phyloP scores from a whole-genome alignment of 1,284 basidiomycete species.

The Pseudozyma thailandica region DNA sequence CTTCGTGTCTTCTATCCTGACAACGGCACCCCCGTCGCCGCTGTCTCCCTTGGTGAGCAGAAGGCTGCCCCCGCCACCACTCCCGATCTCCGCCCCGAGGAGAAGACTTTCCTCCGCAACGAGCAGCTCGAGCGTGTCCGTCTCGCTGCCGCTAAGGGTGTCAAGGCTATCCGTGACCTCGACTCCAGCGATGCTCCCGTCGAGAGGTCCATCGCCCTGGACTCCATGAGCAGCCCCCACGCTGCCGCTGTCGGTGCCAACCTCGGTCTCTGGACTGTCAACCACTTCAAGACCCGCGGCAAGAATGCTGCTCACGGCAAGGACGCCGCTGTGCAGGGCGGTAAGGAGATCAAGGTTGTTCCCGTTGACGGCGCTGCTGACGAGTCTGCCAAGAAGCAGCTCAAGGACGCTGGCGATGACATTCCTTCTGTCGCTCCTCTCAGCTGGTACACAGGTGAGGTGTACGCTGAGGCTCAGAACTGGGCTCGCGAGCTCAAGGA shows the following conservation, averaged over 20 bases:
- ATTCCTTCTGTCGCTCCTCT: conserved; percentile 56
- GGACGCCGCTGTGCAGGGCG: conserved; percentile 56
- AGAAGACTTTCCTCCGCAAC: conserved; percentile 60
- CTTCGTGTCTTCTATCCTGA: conserved; percentile 61
- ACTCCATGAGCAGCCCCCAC: conserved; percentile 60
- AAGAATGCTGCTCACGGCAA: conserved; percentile 50
- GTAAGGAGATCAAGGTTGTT: conserved; percentile 57
- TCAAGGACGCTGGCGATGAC: conserved; percentile 59
- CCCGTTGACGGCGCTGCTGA: conserved; percentile 51
- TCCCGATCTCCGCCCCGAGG: conserved; percentile 56
- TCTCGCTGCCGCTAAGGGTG: conserved; percentile 64
- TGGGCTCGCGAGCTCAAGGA: conserved; percentile 86
- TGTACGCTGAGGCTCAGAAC: conserved; percentile 84
- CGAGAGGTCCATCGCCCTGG: conserved; percentile 54
- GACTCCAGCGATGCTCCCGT: conserved; percentile 41
- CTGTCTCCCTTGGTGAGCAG: conserved; percentile 59
- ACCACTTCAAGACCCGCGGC: conserved; percentile 66
- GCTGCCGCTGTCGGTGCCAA: conserved; percentile 62
- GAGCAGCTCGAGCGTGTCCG: conserved; percentile 62
- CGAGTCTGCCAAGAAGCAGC: conserved; percentile 55
- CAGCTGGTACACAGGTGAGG: conserved; percentile 64
- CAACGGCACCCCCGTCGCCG: conserved; percentile 52
- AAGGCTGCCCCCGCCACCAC: conserved; percentile 59
- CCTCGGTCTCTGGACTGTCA: conserved; percentile 62
- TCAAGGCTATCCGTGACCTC: conserved; percentile 61